phyloP scores from a whole-genome alignment of 179 eudicot genomes.

The Spinacia oleracea region DNA sequence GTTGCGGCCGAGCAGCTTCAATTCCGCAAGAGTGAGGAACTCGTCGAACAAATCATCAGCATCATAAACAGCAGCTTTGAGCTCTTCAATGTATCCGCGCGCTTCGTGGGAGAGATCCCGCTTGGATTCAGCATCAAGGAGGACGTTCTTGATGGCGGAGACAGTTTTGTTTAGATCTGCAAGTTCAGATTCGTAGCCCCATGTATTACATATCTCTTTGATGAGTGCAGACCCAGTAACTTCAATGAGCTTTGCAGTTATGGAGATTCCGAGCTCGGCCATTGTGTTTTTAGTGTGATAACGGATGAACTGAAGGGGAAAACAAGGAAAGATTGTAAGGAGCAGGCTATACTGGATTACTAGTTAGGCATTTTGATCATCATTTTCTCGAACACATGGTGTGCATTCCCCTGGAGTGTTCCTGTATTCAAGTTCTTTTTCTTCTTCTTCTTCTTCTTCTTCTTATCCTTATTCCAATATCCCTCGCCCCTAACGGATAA shows the following conservation, averaged over 20 bases:
- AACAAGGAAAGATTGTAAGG: too few relatives aligned
- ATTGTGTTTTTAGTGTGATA: too few relatives aligned
- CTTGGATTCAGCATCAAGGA: background rate
- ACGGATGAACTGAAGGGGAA: too few relatives aligned
- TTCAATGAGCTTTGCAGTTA: background rate
- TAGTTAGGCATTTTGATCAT: too few relatives aligned
- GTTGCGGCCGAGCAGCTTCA: background rate
- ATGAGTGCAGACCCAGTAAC: background rate
- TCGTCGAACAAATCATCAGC: constrained; percentile 11
- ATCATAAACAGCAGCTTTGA: background rate
- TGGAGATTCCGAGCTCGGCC: background rate
- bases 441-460: too few relatives aligned
- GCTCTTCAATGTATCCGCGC: background rate
- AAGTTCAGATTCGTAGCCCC: constrained; percentile 7
- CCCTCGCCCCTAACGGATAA: too few relatives aligned
- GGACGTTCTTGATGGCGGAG: background rate
- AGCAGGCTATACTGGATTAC: too few relatives aligned
- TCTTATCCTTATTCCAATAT: too few relatives aligned
- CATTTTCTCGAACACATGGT: too few relatives aligned
- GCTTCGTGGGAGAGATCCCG: background rate
- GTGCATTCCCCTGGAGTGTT: too few relatives aligned
- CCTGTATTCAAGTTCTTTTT: too few relatives aligned
- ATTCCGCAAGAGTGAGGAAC: background rate
- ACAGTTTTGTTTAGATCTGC: background rate
- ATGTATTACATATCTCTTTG: background rate